These are phyloP conservation scores for Nicotiana noctiflora DNA, from an alignment of 257 asterid genomes.

Conservation along the genomic window DNA sequence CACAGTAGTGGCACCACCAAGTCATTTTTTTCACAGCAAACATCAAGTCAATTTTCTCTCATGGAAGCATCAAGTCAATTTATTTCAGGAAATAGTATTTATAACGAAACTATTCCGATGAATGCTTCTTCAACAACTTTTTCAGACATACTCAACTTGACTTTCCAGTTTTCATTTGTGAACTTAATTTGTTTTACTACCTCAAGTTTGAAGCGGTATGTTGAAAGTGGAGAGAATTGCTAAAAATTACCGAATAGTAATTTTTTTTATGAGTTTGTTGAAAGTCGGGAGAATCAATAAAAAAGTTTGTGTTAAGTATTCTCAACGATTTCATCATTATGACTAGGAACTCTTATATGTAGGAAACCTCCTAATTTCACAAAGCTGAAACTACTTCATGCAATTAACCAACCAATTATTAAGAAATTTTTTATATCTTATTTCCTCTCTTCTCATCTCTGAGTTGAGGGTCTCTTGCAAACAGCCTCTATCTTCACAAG, in stretches of 20 bases:
- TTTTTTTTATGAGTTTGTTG: background rate
- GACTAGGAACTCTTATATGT: background rate
- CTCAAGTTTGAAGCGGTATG: background rate
- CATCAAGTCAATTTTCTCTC: background rate
- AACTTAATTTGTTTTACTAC: background rate
- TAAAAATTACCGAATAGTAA: background rate
- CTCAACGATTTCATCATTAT: background rate
- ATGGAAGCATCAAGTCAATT: background rate
- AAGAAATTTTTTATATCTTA: background rate
- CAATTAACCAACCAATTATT: background rate
- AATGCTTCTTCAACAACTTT: background rate
- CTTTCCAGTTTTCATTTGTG: background rate
- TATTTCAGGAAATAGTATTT: background rate
- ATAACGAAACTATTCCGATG: background rate
- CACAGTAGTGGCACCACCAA: background rate
- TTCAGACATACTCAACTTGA: background rate
- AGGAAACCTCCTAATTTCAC: background rate
- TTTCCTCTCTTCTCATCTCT: background rate
- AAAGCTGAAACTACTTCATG: background rate
- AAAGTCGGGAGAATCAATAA: background rate
- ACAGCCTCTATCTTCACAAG: too few relatives aligned
- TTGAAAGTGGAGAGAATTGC: background rate
- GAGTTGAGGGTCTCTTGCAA: too few relatives aligned
- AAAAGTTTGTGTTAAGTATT: background rate
- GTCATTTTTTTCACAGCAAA: background rate